Evolutionary conservation across 2,329 filamentous ascomycete species (phyloP).

Genomic region (Diaporthe sp.): DNA sequence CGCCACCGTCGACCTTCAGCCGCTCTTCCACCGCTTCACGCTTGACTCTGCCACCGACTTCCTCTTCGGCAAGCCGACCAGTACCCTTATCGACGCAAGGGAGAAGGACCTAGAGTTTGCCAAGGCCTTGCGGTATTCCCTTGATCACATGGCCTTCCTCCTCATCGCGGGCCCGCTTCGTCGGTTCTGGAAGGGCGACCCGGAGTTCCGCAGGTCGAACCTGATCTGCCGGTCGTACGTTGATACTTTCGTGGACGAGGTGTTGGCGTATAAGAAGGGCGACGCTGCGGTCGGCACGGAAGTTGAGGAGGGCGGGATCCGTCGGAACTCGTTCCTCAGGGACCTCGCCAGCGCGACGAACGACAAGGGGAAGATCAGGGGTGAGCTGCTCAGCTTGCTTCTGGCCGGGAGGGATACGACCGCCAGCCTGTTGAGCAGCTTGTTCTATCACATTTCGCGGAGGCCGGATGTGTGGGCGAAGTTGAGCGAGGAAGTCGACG

Average conservation of each 20-base stretch:
- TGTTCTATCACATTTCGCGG: not conserved
- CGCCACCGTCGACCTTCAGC: slow-evolving; percentile 20
- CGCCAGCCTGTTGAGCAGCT: slow-evolving; percentile 11
- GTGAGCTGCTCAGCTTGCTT: slow-evolving; percentile 12
- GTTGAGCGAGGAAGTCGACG: not conserved
- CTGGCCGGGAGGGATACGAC: slow-evolving; percentile 29
- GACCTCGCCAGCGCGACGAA: slow-evolving; percentile 1
- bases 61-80: slow-evolving; percentile 1
- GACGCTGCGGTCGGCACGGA: not conserved
- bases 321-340: not conserved
- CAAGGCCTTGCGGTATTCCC: slow-evolving; percentile 6
- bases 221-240: slow-evolving; percentile 3
- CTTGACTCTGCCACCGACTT: slow-evolving; percentile 25
- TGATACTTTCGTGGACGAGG: slow-evolving; percentile 1
- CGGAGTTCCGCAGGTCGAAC: not conserved
- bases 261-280: not conserved
- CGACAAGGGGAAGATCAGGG: not conserved
- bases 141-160: not conserved
- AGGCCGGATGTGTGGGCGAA: slow-evolving; percentile 5
- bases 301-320: not conserved
- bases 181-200: not conserved
- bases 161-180: not conserved
- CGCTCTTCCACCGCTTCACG: slow-evolving; percentile 12
- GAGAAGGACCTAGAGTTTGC: not conserved
- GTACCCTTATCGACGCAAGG: not conserved